Base-by-base conservation (phyloP, 225 moss, liverwort and hornwort genomes). In the Pseudoscleropodium purum region DNA sequence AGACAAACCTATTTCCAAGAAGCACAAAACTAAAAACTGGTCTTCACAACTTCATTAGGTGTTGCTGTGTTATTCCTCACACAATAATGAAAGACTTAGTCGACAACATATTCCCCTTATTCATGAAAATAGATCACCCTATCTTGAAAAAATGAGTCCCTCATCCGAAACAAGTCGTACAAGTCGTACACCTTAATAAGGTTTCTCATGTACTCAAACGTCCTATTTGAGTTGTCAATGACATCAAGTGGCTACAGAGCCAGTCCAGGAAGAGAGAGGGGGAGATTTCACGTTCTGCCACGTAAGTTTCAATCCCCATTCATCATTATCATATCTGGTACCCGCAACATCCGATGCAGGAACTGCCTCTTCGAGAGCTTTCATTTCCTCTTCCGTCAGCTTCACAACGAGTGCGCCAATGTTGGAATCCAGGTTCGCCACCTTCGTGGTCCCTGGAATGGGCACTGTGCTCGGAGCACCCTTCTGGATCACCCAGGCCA, bases 401-500 rank as follows among this genome's bases (percentile, higher is more conserved):
- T 88, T 66, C 72, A 96, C 88, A 37, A 56, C 86, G 6, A 96
- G 70, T 29, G 97, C 92, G 64, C 91, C 93, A 6, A 97, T 79
- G 82, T 97, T 97, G 30, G 95, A 93, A 26, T 96, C 96, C 84
- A 97, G 81, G 73, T 97, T 97, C 19, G 92, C 83, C 19, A 91
- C 47, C 85, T 96, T 97, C 4, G 97, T 97, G 31, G 97, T 97
- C 25, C 96, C 97, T 17, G 96, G 96, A 91, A 97, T 96, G 64
- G 97, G 97, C 45, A 95, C 95, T 11, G 96, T 41, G 31, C 8
- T 37, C 3, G 88, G 86, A 84, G 86, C 93, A 67, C 96, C 97
- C 87, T 94, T 94, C 47, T 92, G 91, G 10, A 94, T 96, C 81
- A 97, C 94, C 95, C 96, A 96, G 18, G 93, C 94, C 60, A 96